Percentiles rank a stretch among this genome's conserved stretches.
These are phyloP conservation scores for Ophiognomonia clavigignenti-juglandacearum DNA, from an alignment of 2,329 filamentous ascomycete species.

Conservation along the genomic window DNA sequence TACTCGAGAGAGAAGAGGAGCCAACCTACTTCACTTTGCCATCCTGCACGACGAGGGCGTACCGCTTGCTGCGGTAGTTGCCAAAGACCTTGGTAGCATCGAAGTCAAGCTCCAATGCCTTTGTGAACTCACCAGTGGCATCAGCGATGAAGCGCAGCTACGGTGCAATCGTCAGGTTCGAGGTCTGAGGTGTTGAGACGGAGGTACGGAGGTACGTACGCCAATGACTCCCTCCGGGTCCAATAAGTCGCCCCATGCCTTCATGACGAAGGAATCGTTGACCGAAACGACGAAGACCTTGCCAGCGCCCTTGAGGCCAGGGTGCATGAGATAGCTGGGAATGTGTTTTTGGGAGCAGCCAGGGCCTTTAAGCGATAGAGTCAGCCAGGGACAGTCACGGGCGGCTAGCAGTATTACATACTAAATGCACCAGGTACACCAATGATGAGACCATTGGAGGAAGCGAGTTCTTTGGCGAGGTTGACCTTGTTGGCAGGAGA, in stretches of 20 bases:
- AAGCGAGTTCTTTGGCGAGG: slow-evolving; percentile 68
- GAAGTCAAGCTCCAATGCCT: slow-evolving; percentile 77
- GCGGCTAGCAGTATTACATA: not conserved
- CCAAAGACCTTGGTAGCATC: slow-evolving; percentile 78
- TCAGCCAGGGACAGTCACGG: not conserved
- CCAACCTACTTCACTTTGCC: slow-evolving; percentile 64
- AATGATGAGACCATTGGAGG: slow-evolving; percentile 74
- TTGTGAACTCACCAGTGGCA: slow-evolving; percentile 73
- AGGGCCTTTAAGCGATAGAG: slow-evolving; percentile 19
- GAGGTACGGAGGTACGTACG: slow-evolving; percentile 60
- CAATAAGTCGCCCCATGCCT: slow-evolving; percentile 76
- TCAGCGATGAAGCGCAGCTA: slow-evolving; percentile 89
- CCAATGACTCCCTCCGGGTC: slow-evolving; percentile 72
- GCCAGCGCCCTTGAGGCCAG: slow-evolving; percentile 72
- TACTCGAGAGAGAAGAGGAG: too few species aligned
- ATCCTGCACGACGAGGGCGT: slow-evolving; percentile 76
- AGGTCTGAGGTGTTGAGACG: not conserved
- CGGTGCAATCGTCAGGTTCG: not conserved
- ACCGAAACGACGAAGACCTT: slow-evolving; percentile 86
- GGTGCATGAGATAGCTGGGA: slow-evolving; percentile 79
- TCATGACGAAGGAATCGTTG: slow-evolving; percentile 97
- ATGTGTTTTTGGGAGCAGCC: slow-evolving; percentile 64
- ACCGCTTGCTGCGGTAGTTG: slow-evolving; percentile 77
- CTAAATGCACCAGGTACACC: slow-evolving; percentile 79
- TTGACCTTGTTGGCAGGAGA: slow-evolving; percentile 92